Evolutionary conservation across 2,329 filamentous ascomycete genomes (phyloP).

Genomic region (Fusarium dlaminii): DNA sequence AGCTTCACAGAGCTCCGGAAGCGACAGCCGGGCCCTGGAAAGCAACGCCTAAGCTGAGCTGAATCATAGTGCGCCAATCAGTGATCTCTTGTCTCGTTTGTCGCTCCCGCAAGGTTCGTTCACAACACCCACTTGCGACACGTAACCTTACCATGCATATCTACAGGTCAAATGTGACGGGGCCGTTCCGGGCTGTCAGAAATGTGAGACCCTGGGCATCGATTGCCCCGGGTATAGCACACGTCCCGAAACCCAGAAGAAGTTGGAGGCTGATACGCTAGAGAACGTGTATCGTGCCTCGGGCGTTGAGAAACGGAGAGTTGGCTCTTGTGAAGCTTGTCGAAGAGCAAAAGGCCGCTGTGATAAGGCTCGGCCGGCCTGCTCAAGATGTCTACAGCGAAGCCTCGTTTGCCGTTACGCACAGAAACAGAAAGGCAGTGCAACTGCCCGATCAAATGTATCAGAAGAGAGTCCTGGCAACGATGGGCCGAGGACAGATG

Average conservation of each 20-base stretch:
- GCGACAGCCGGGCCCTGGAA: background rate
- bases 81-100: background rate
- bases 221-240: background rate
- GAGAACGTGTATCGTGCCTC: background rate
- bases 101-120: background rate
- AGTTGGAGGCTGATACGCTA: background rate
- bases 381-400: background rate
- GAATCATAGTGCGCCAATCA: background rate
- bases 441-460: background rate
- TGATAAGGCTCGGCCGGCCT: background rate
- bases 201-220: background rate
- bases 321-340: background rate
- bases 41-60: background rate
- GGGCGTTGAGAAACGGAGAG: background rate
- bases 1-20: background rate
- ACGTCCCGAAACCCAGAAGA: background rate
- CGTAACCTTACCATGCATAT: background rate
- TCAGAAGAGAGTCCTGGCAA: background rate
- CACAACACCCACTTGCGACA: background rate
- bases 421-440: background rate
- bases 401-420: background rate
- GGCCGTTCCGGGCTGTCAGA: background rate
- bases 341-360: background rate
- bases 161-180: background rate
- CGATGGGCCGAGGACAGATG: background rate